phyloP scores from a whole-genome alignment of 345 rosid species.

The Nephelium lappaceum region DNA sequence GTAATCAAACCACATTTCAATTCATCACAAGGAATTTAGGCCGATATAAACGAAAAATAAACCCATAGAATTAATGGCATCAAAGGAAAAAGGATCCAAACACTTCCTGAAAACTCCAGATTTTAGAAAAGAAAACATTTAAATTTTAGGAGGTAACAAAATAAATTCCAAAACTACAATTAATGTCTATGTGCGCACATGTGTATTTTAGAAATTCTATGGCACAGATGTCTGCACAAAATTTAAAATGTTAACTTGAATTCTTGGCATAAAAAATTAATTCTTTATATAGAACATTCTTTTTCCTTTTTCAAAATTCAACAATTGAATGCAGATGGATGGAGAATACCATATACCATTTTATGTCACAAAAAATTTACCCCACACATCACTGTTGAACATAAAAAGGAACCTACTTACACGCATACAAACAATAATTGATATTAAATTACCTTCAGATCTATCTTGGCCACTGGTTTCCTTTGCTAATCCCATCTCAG shows the following conservation, averaged over 20 bases:
- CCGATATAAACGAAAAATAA: not conserved
- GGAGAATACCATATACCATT: not conserved
- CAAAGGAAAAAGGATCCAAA: not conserved
- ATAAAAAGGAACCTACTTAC: not conserved
- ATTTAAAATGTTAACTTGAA: not conserved
- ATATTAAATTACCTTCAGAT: slow-evolving; percentile 34
- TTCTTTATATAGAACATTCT: too few relatives aligned
- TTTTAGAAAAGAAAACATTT: not conserved
- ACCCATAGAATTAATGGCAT: not conserved
- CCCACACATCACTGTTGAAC: not conserved
- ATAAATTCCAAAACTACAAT: slow-evolving; percentile 3
- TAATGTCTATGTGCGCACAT: not conserved
- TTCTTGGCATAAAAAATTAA: not conserved
- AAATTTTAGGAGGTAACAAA: not conserved
- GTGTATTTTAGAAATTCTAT: not conserved
- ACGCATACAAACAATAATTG: not conserved
- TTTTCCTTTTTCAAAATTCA: not conserved
- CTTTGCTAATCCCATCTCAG: slow-evolving; percentile 45
- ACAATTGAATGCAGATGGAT: not conserved
- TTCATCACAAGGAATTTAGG: not conserved
- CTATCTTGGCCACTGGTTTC: slow-evolving; percentile 41
- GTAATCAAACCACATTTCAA: not conserved
- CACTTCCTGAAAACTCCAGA: slow-evolving; percentile 9
- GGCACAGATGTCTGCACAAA: not conserved
- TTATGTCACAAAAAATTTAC: not conserved